Base-by-base conservation (phyloP, 164 flowering plant species). In the Vitis amurensis region DNA sequence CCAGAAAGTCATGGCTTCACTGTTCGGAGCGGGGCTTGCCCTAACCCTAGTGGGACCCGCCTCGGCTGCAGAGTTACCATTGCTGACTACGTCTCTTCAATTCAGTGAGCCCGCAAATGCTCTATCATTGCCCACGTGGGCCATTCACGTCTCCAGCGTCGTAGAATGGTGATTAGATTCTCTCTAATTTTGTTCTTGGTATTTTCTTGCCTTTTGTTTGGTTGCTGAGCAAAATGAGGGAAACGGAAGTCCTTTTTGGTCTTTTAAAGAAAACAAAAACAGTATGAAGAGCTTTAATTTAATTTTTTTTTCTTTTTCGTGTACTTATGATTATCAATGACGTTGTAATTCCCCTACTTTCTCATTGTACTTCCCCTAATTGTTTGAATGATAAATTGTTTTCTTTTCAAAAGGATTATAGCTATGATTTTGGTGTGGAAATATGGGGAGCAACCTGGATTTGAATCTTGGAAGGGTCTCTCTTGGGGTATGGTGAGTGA, bases 341-440 rank as follows among this genome's bases (percentile, higher is more conserved):
- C 44, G 7, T 37, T 6, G 44, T 37, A 37, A 37, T 37, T 37
- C 44, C 44, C 44, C 7, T 6, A 37, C 4, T 6, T 3, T 37
- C 7, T 37, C 44, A 0, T 37, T 37, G 44, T 37, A 37, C 44
- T 37, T 37, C 44, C 44, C 44, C 44, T 3, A 37, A 37, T 37
- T 37, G 4, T 37, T 37, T 37, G 44, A 37, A 37, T 37, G 44
- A 37, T 37, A 37, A 37, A 37, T 30, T 50, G 1, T 64, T 53
- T 50, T 67, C 6, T 58, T 8, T 72, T 68, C 8, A 55, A 49
- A 76, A 95, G 99, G 99, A 76, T 90, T 68, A 81, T 83, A 23
- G 97, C 97, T 16, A 93, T 93, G 98, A 87, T 71, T 60, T 86
- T 91, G 89, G 97, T 95, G 61, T 93, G 98, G 99, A 87, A 89